Percentiles rank a stretch among this genome's conserved stretches.
Evolutionary conservation across 257 asterid genomes (phyloP).

Genomic region (Nicotiana noctiflora): DNA sequence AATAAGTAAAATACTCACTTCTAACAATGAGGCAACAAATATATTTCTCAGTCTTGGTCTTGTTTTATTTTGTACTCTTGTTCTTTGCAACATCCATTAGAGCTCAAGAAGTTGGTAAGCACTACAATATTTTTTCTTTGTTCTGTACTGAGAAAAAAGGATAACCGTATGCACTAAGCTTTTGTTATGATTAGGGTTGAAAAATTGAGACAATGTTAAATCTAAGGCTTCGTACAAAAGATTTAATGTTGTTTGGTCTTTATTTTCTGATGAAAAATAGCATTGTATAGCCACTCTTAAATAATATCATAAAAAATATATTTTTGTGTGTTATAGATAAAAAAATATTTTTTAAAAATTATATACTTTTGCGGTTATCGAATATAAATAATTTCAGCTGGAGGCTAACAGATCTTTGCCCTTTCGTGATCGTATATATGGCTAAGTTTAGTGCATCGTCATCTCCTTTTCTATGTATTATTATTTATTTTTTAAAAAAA

Average conservation of each 20-base stretch:
- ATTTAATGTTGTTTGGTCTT: background rate
- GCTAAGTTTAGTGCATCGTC: too few species aligned
- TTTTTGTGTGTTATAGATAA: too few species aligned
- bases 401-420: too few species aligned
- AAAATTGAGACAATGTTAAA: background rate
- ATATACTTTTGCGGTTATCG: too few species aligned
- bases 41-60: background rate
- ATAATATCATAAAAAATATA: too few species aligned
- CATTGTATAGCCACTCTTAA: too few species aligned
- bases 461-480: too few species aligned
- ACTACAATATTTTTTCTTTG: background rate
- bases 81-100: background rate
- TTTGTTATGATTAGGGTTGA: background rate
- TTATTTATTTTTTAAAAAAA: background rate
- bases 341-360: too few species aligned
- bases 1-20: background rate
- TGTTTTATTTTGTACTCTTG: background rate
- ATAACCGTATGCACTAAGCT: background rate
- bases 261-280: too few species aligned
- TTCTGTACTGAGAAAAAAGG: background rate
- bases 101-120: conserved; percentile 11
- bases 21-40: background rate
- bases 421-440: too few species aligned
- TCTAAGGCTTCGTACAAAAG: background rate
- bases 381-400: too few species aligned